Evolutionary conservation across 495 filamentous ascomycete species (phyloP).

Genomic region (Annulohypoxylon nitens): DNA sequence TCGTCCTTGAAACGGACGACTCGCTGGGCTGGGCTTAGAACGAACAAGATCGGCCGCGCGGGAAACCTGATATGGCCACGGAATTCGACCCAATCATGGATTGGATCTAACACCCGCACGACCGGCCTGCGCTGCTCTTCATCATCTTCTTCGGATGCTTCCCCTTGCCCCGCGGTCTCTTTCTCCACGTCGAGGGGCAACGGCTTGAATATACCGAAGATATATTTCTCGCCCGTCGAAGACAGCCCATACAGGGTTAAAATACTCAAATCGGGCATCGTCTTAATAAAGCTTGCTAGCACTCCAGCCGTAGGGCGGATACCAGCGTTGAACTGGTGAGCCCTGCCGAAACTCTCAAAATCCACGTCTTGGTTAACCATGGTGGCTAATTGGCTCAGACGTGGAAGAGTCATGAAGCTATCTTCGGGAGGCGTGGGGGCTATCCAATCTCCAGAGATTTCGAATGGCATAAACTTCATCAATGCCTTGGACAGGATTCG

Average conservation of each 20-base stretch:
- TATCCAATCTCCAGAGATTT: not conserved
- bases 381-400: not conserved
- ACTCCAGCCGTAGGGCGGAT: not conserved
- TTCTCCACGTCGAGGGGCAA: not conserved
- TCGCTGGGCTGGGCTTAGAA: not conserved
- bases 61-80: not conserved
- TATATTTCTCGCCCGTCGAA: not conserved
- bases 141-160: not conserved
- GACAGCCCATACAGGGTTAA: not conserved
- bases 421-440: not conserved
- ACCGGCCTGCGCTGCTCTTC: not conserved
- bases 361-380: slow-evolving; percentile 1
- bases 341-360: not conserved
- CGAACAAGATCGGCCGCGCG: slow-evolving; percentile 4
- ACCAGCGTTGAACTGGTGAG: not conserved
- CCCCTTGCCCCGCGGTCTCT: not conserved
- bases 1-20: not conserved
- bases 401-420: not conserved
- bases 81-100: not conserved
- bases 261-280: not conserved
- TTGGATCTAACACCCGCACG: not conserved
- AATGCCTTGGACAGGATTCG: not conserved
- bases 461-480: not conserved
- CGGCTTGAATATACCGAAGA: not conserved
- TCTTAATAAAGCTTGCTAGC: not conserved